These are phyloP conservation scores for Rutidosis leptorrhynchoides DNA, from an alignment of 129 eudicot species.

Conservation along the genomic window DNA sequence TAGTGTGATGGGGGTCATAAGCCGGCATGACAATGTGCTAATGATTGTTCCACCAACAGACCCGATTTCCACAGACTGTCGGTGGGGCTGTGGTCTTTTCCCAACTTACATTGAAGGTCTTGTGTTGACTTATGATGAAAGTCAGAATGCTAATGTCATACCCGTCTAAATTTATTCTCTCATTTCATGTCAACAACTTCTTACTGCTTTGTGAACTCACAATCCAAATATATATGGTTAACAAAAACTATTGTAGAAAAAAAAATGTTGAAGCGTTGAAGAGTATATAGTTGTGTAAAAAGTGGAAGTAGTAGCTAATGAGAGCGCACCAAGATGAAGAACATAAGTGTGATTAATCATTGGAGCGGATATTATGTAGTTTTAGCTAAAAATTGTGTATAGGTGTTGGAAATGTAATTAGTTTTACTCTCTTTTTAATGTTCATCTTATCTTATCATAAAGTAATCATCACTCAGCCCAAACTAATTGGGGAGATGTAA, in stretches of 20 bases:
- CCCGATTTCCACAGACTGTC: constrained; percentile 75
- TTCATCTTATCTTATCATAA: no score
- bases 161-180: constrained; percentile 78
- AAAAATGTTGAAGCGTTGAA: no score
- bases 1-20: constrained; percentile 89
- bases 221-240: constrained; percentile 5
- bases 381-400: no score
- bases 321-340: no score
- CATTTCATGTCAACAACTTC: no score
- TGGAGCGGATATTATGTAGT: neutral
- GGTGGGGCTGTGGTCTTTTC: constrained; percentile 78
- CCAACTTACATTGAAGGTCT: constrained; percentile 90
- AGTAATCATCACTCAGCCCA: no score
- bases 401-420: no score
- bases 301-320: no score
- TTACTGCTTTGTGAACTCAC: constrained; percentile 6
- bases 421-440: no score
- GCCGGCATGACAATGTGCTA: constrained; percentile 77
- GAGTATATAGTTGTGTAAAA: no score
- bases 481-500: no score
- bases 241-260: no score
- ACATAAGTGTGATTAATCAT: neutral
- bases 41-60: constrained; percentile 94
- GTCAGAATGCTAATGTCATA: constrained; percentile 71
- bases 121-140: constrained; percentile 72